Base-by-base conservation (phyloP, 371 early-diverging fungal genomes). In the Cladochytrium tenue region DNA sequence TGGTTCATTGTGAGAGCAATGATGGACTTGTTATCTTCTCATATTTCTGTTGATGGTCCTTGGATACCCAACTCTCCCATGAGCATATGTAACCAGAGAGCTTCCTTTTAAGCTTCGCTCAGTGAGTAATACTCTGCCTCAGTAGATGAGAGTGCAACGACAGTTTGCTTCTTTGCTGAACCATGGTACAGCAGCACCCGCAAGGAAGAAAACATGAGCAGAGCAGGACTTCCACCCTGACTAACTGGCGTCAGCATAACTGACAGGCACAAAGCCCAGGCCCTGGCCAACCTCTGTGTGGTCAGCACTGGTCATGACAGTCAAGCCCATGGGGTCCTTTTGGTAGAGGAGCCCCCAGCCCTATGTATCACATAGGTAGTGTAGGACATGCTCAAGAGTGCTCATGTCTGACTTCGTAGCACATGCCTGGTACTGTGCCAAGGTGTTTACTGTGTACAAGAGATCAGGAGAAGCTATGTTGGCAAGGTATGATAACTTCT, bases 181-280 rank as follows among this genome's bases (percentile, higher is more conserved):
- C 70, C 67, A 75, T 10, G 35, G 26, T 4, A 76, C 59, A 17
- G 58, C 68, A 10, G 57, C 62, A 2, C 58, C 64, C 1, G 36
- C 63, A 43, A 74, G 32, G 51, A 66, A 50, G 51, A 74, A 60
- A n/a, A 69, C 67, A 64, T 56, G 32, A 0, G 75, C 76, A 27
- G 71, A 67, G 0, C 63, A 0, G 4, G 74, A 74, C 52, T 62
- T 63, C 43, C 72, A 31, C 23, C 55, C 65, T 30, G 59, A 72
- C 53, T 75, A 76, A 23, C 51, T 62, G 26, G 76, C 76, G 62
- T 76, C 76, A 31, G 66, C 57, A 35, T 51, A 70, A 3, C 56
- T 60, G 30, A 10, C 4, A 55, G 58, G 27, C 50, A 17, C 55
- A 55, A 25, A 15, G 43, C 43, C 43, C 7, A 20, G 7, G 43